phyloP scores from a whole-genome alignment of 2,329 filamentous ascomycete species.

The Pseudohalonectria lignicola region DNA sequence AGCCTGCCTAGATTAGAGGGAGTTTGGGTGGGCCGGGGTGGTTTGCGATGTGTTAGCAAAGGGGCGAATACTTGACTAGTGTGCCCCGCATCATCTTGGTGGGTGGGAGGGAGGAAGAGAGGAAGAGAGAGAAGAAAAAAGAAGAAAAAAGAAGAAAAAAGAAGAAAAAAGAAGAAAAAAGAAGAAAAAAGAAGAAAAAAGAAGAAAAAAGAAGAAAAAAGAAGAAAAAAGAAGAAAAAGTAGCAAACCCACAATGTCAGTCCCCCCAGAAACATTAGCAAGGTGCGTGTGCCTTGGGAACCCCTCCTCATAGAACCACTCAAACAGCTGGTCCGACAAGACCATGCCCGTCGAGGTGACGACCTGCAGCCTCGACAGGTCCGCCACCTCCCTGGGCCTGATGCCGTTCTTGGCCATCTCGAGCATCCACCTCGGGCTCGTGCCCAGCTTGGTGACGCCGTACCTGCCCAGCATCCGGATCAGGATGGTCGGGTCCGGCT shows the following conservation, averaged over 20 bases:
- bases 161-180: too few relatives aligned
- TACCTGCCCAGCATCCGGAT: conserved; percentile 52
- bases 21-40: too few relatives aligned
- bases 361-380: conserved; percentile 48
- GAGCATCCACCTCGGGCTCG: conserved; percentile 65
- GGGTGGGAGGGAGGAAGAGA: too few relatives aligned
- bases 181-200: too few relatives aligned
- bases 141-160: too few relatives aligned
- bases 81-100: too few relatives aligned
- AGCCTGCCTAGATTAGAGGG: conserved; percentile 31
- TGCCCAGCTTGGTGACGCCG: conserved; percentile 61
- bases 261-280: conserved; percentile 66
- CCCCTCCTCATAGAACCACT: conserved; percentile 64
- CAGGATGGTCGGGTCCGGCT: conserved; percentile 54
- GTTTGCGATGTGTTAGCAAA: too few relatives aligned
- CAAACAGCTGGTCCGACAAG: conserved; percentile 62
- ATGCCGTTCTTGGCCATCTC: conserved; percentile 58
- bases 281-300: conserved; percentile 60
- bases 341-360: conserved; percentile 77
- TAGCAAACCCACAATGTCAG: conserved; percentile 51
- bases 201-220: too few relatives aligned
- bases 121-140: too few relatives aligned
- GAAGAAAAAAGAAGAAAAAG: too few relatives aligned
- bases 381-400: conserved; percentile 46
- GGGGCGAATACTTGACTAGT: too few relatives aligned